Conservation (phyloP, 768 basidiomycete species). For the Exsudoporus frostii region DNA sequence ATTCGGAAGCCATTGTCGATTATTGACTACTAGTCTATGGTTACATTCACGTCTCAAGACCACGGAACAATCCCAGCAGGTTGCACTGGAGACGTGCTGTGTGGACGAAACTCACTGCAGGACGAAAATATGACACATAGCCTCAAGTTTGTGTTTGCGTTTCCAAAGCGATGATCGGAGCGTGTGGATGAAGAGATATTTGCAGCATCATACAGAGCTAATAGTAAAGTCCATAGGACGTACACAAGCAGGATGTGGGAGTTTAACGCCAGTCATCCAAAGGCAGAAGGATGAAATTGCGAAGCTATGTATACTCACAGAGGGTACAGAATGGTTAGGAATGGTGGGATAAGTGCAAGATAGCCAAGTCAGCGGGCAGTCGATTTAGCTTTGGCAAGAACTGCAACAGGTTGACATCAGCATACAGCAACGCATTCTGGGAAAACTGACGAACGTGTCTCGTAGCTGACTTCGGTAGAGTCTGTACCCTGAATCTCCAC, state of each 20-base stretch:
- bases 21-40: neutral
- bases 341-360: constrained; percentile 6
- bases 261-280: neutral
- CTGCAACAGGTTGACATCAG: constrained; percentile 11
- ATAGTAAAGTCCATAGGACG: constrained; percentile 3
- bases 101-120: neutral
- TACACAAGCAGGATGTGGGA: neutral
- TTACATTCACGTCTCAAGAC: neutral
- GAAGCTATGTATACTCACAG: constrained; percentile 11
- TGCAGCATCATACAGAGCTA: constrained; percentile 5
- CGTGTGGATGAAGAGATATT: constrained; percentile 5
- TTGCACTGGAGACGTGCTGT: neutral
- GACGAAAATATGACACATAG: neutral
- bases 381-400: constrained; percentile 13
- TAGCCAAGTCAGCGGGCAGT: constrained; percentile 13
- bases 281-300: neutral
- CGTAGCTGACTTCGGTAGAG: constrained; percentile 61
- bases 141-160: neutral
- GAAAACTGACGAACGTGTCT: constrained; percentile 51
- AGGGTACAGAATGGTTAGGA: constrained; percentile 5
- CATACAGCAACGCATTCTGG: neutral
- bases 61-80: neutral
- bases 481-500: constrained; percentile 89
- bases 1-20: constrained; percentile 25
- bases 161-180: neutral